Conservation (phyloP, 1,284 basidiomycete species). For the Rhodotorula sp. region DNA sequence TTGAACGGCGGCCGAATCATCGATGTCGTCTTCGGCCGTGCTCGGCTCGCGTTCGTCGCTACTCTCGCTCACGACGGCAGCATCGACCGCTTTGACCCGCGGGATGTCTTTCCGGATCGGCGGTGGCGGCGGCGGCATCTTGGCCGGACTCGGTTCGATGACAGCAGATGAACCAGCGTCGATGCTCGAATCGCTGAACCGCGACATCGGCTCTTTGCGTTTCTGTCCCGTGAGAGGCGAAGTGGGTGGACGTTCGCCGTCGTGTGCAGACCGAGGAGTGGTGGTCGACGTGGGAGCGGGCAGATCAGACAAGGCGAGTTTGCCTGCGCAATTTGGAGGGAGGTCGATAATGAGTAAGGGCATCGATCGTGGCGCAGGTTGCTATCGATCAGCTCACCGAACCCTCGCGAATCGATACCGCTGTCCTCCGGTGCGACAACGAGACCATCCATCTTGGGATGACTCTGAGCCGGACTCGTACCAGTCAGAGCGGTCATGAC, state of each 20-base stretch:
- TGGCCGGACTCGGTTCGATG: not conserved
- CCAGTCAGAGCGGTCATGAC: slow-evolving; percentile 5
- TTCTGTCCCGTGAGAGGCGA: slow-evolving; percentile 61
- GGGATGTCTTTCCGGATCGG: not conserved
- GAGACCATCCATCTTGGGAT: not conserved
- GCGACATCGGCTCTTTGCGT: slow-evolving; percentile 27
- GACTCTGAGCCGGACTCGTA: slow-evolving; percentile 5
- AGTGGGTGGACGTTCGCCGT: slow-evolving; percentile 57
- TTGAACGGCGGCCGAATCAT: not conserved
- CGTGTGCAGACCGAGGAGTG: slow-evolving; percentile 64
- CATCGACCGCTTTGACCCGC: not conserved
- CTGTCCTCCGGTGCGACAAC: slow-evolving; percentile 3
- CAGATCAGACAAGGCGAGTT: slow-evolving; percentile 70
- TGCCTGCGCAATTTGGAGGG: slow-evolving; percentile 47
- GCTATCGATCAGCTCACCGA: slow-evolving; percentile 15
- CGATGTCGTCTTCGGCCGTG: slow-evolving; percentile 8
- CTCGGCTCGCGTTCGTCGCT: slow-evolving; percentile 1
- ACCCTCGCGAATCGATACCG: slow-evolving; percentile 54
- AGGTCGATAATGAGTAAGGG: no score
- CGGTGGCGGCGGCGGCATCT: not conserved
- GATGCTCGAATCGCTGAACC: slow-evolving; percentile 19
- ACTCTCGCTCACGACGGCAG: not conserved
- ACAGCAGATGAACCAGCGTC: not conserved
- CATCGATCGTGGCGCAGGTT: no score
- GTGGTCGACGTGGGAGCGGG: slow-evolving; percentile 62